Evolutionary conservation across 2,329 filamentous ascomycete genomes (phyloP).

Genomic region (Nemania serpens): DNA sequence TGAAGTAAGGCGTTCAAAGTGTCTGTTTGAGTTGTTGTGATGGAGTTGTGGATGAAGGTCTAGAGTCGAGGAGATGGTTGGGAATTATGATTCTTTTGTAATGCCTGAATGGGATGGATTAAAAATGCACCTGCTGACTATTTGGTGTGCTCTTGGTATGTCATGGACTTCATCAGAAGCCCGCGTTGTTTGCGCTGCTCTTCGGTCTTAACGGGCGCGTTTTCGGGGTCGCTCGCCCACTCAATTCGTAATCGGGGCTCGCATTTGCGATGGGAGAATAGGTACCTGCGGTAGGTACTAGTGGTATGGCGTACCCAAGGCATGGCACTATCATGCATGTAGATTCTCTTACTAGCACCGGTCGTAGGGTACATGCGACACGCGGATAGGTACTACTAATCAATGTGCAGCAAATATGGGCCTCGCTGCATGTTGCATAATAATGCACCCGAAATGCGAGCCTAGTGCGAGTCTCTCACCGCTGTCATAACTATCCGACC

Average conservation of each 20-base stretch:
- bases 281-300: neutral
- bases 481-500: constrained; percentile 16
- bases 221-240: constrained; percentile 26
- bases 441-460: constrained; percentile 26
- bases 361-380: neutral
- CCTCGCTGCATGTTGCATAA: constrained; percentile 25
- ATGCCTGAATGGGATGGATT: constrained; percentile 18
- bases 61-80: constrained; percentile 4
- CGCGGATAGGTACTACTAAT: constrained; percentile 10
- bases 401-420: constrained; percentile 22
- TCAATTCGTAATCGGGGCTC: constrained; percentile 36
- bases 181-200: constrained; percentile 2
- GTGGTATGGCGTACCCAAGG: too few relatives aligned
- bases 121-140: constrained; percentile 32
- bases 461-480: constrained; percentile 25
- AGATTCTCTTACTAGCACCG: too few relatives aligned
- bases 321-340: neutral
- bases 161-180: constrained; percentile 22
- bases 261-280: constrained; percentile 18
- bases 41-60: too few relatives aligned
- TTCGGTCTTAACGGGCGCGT: constrained; percentile 38
- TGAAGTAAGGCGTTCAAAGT: constrained; percentile 5
- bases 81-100: constrained; percentile 31
- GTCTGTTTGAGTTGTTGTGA: constrained; percentile 1
- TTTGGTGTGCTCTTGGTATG: constrained; percentile 3